A percentile compares a stretch with the other conserved stretches of the same genome.
These are phyloP conservation scores for Aureobasidium subglaciale DNA, from an alignment of 2,329 filamentous ascomycete genomes.

Conservation along the genomic window DNA sequence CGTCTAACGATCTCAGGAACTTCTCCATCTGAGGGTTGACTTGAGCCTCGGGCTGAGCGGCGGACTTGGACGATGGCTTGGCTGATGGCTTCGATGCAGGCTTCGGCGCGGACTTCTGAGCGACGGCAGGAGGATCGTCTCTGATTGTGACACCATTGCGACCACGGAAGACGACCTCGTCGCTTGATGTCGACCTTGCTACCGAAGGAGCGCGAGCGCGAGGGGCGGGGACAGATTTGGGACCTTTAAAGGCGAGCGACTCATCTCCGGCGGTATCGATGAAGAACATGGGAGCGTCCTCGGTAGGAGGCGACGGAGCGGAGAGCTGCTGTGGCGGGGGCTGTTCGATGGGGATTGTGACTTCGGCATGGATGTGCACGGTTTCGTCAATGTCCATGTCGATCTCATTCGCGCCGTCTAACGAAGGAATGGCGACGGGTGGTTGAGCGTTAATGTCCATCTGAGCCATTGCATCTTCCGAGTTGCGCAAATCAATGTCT, in stretches of 20 bases:
- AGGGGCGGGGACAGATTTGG: slow-evolving; percentile 19
- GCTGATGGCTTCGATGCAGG: neutral
- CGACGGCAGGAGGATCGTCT: slow-evolving; percentile 21
- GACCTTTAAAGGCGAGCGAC: slow-evolving; percentile 19
- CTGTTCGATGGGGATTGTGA: slow-evolving; percentile 8
- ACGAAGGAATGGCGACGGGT: slow-evolving; percentile 4
- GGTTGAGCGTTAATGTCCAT: slow-evolving; percentile 25
- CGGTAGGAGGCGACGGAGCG: slow-evolving; percentile 11
- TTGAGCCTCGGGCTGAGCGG: neutral
- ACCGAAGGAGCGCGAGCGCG: slow-evolving; percentile 37
- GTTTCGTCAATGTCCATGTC: slow-evolving; percentile 16
- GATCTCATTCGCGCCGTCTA: slow-evolving; percentile 16
- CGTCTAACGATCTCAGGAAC: neutral
- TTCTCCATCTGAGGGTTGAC: slow-evolving; percentile 4
- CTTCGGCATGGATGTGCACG: slow-evolving; percentile 2
- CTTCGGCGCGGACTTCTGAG: neutral
- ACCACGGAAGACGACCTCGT: slow-evolving; percentile 66
- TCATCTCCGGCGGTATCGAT: slow-evolving; percentile 29
- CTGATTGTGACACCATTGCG: slow-evolving; percentile 30
- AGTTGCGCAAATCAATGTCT: slow-evolving; percentile 26
- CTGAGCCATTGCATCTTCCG: slow-evolving; percentile 25
- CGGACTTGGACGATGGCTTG: neutral
- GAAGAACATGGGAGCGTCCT: slow-evolving; percentile 22
- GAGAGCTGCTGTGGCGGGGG: neutral
- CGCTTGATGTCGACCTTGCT: slow-evolving; percentile 53